Base-by-base conservation (phyloP, 1,284 basidiomycete genomes). In the Cryptococcus sp. region DNA sequence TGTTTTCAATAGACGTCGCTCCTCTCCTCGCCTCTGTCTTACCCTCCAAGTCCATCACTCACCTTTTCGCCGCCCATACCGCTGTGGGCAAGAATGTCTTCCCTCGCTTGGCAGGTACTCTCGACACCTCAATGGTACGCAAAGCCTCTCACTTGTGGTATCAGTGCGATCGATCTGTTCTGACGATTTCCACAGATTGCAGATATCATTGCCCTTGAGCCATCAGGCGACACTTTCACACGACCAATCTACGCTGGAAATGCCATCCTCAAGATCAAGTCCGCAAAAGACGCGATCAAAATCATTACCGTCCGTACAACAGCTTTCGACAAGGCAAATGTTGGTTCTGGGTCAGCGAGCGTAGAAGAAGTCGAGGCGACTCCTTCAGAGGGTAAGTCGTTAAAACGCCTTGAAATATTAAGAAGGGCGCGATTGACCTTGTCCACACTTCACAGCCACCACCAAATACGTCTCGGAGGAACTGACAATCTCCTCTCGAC, bases 161-260 rank as follows among this genome's bases (percentile, higher is more conserved):
- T 10, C 8, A 10, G 29, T 34, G 41, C 25, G 25, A n/a, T 26
- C 37, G n/a, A 23, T 4, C 3, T 6, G n/a, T 13, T 8, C 20
- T 37, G 23, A 38, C 1, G 17, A 22, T n/a, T 6, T 44, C 41
- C 3, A 5, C 51, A 76, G 66, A 85, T 99, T 62, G 93, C 93
- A 52, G 96, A 99, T 80, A 87, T 99, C 66, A 91, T 96, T 70
- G 84, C 86, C 48, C 87, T 98, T 69, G 88, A 96, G 70, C 70
- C 81, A 37, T 75, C 84, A 2, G 86, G 87, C 50, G 87, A 88
- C 73, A 85, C 85, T 5, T 98, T 96, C 78, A 86, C 89, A 10
- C 89, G 95, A 46, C 93, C 93, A 46, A 96, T 99, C 76, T 99
- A 99, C 73, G 96, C 96, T 50, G 96, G 96, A 50, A 99, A 99